A percentile compares a stretch with the other conserved stretches of the same genome.
Evolutionary conservation across 148 eudicot species (phyloP).

Genomic region (Chenopodium quinoa): DNA sequence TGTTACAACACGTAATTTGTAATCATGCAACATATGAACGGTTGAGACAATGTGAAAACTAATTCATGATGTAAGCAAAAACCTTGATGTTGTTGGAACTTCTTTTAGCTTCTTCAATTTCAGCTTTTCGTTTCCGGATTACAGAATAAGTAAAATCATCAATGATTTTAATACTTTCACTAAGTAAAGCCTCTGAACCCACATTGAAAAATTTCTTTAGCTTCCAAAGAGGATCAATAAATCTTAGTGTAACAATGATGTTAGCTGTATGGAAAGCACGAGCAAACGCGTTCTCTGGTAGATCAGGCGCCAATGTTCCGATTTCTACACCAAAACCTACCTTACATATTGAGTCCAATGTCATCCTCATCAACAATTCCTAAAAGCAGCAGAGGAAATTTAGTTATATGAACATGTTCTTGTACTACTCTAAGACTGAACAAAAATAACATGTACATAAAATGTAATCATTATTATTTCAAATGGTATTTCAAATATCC

Average conservation of each 20-base stretch:
- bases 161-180: constrained; percentile 64
- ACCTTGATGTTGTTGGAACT: constrained; percentile 50
- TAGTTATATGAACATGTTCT: too few relatives aligned
- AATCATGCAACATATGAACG: too few relatives aligned
- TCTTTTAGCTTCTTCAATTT: constrained; percentile 49
- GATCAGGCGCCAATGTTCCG: constrained; percentile 70
- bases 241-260: constrained; percentile 80
- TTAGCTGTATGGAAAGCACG: constrained; percentile 84
- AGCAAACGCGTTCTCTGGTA: constrained; percentile 74
- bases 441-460: too few relatives aligned
- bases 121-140: constrained; percentile 69
- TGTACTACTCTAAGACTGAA: too few relatives aligned
- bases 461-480: too few relatives aligned
- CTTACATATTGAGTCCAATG: constrained; percentile 93
- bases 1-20: too few relatives aligned
- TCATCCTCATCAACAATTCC: constrained; percentile 95
- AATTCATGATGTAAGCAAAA: too few relatives aligned
- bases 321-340: constrained; percentile 97
- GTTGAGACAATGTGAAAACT: not conserved
- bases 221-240: constrained; percentile 89
- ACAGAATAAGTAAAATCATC: constrained; percentile 91
- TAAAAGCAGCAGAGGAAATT: constrained; percentile 13
- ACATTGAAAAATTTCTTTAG: constrained; percentile 71
- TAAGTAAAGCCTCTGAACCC: constrained; percentile 82
- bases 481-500: not conserved